These are phyloP conservation scores for Salix exigua DNA, from an alignment of 345 rosid species.

Conservation along the genomic window DNA sequence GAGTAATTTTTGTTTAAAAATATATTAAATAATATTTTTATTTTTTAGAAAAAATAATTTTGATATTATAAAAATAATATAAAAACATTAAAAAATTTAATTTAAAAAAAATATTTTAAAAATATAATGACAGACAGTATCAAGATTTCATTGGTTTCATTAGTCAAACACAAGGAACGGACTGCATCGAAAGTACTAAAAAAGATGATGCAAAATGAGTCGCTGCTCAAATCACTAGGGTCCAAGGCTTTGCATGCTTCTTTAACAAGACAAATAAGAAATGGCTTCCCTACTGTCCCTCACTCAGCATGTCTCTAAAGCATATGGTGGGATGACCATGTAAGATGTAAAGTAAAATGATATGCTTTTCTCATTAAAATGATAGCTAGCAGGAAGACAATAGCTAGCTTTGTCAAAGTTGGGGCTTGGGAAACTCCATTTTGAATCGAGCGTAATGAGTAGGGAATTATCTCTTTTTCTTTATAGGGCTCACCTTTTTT, in stretches of 20 bases:
- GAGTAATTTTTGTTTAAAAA: too few relatives aligned
- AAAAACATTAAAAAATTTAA: too few relatives aligned
- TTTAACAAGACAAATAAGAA: background rate
- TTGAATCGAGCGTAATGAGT: background rate
- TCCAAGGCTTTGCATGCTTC: background rate
- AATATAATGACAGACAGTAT: background rate
- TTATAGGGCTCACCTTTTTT: background rate
- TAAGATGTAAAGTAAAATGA: background rate
- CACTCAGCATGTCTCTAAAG: background rate
- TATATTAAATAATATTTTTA: too few relatives aligned
- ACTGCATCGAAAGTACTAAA: background rate
- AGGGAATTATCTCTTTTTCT: background rate
- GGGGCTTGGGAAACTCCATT: background rate
- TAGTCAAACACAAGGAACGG: background rate
- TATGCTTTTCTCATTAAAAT: background rate
- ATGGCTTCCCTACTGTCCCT: background rate
- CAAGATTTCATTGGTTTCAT: too few relatives aligned
- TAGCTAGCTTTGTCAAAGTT: constrained; percentile 4
- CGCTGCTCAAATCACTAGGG: background rate
- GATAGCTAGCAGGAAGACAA: background rate
- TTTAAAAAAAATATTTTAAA: too few relatives aligned
- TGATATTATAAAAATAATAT: too few relatives aligned
- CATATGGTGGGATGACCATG: background rate
- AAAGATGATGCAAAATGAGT: too few relatives aligned
- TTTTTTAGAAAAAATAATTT: too few relatives aligned